Conservation (phyloP, 2,329 filamentous ascomycete species). For the Pseudonectria buxi region DNA sequence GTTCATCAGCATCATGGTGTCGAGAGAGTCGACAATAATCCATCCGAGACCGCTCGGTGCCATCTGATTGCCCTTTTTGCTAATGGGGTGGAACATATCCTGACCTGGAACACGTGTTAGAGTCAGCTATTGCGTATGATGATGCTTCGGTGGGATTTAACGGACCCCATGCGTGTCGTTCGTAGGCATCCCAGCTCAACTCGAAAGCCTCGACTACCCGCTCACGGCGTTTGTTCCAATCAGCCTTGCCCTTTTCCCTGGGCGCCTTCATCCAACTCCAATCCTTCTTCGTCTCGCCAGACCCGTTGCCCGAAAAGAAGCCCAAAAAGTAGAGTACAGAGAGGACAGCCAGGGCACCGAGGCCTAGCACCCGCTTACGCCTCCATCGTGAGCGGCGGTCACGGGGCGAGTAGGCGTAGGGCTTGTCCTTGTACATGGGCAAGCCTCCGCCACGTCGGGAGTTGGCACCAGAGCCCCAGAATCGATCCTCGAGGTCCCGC, state of each 20-base stretch:
- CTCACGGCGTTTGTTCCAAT: slow-evolving; percentile 75
- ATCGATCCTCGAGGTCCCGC: slow-evolving; percentile 57
- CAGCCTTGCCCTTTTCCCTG: slow-evolving; percentile 39
- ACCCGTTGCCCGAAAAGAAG: slow-evolving; percentile 39
- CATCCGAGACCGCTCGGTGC: slow-evolving; percentile 83
- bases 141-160: slow-evolving; percentile 13
- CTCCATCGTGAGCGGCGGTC: slow-evolving; percentile 55
- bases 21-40: slow-evolving; percentile 95
- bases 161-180: slow-evolving; percentile 89
- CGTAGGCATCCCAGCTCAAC: slow-evolving; percentile 88
- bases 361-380: slow-evolving; percentile 53
- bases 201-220: slow-evolving; percentile 84
- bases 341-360: slow-evolving; percentile 48
- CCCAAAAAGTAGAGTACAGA: slow-evolving; percentile 65
- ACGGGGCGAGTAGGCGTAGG: slow-evolving; percentile 62
- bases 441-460: slow-evolving; percentile 39
- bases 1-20: slow-evolving; percentile 98
- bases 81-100: slow-evolving; percentile 80
- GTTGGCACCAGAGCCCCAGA: slow-evolving; percentile 49
- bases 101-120: slow-evolving; percentile 46
- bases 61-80: slow-evolving; percentile 78
- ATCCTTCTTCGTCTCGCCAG: slow-evolving; percentile 32
- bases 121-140: background rate
- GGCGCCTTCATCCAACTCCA: slow-evolving; percentile 55
- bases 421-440: slow-evolving; percentile 99